Conservation (phyloP, 176 grass and related monocot genomes). For the Thinopyrum elongatum region DNA sequence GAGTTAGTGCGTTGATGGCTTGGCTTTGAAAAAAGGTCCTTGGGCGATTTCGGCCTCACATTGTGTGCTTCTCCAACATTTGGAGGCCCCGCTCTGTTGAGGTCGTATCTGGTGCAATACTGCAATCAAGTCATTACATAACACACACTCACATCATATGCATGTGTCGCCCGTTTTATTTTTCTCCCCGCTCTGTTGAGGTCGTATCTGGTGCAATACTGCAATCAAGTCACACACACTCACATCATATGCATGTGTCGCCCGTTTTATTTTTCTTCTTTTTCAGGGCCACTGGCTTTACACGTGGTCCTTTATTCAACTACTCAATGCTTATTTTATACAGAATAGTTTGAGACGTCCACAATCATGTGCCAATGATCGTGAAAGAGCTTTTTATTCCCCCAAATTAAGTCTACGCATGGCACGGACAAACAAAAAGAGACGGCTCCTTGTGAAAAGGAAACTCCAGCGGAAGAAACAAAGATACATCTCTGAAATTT, state of each 20-base stretch:
- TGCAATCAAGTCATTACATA: not conserved
- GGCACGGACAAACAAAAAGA: too few species aligned
- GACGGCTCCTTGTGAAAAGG: too few species aligned
- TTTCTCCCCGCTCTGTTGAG: not conserved
- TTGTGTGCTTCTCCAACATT: not conserved
- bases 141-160: too few species aligned
- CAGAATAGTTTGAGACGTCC: not conserved
- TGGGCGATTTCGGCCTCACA: not conserved
- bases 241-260: too few species aligned
- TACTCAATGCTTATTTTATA: not conserved
- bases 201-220: not conserved
- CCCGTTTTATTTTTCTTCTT: too few species aligned
- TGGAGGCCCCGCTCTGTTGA: not conserved
- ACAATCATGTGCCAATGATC: not conserved
- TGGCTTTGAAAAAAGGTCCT: not conserved
- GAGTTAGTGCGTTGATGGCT: not conserved
- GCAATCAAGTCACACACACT: not conserved
- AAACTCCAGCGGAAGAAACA: not conserved
- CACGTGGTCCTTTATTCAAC: not conserved
- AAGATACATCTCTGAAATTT: too few species aligned
- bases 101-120: not conserved
- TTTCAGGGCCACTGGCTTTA: not conserved
- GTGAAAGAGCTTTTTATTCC: not conserved
- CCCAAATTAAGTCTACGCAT: too few species aligned
- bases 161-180: too few species aligned